phyloP scores from a whole-genome alignment of 139 green algal species.

The Zygnema cylindricum region DNA sequence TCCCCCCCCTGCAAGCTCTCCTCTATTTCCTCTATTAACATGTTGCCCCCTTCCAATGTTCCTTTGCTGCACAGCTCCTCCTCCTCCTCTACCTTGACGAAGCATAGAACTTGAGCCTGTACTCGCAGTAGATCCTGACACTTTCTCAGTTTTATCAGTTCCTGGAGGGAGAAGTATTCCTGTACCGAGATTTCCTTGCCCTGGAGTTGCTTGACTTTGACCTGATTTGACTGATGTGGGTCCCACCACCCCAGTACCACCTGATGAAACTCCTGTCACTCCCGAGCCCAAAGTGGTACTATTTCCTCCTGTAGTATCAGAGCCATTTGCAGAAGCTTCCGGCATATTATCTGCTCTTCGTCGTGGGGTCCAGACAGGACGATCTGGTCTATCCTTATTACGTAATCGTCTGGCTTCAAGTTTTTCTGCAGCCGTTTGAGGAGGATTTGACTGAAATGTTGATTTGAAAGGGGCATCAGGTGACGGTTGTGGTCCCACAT shows the following conservation, averaged over 20 bases:
- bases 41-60: not conserved
- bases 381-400: constrained; percentile 54
- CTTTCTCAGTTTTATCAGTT: too few relatives aligned
- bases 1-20: not conserved
- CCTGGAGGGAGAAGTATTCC: not conserved
- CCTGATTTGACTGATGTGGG: too few relatives aligned
- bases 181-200: too few relatives aligned
- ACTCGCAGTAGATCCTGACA: not conserved
- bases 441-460: not conserved
- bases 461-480: too few relatives aligned
- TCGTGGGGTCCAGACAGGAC: constrained; percentile 49
- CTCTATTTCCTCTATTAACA: not conserved
- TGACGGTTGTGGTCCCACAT: not conserved
- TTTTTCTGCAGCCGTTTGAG: not conserved
- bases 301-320: too few relatives aligned
- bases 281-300: too few relatives aligned
- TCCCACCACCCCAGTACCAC: too few relatives aligned
- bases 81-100: not conserved
- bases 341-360: not conserved
- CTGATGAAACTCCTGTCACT: too few relatives aligned
- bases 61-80: not conserved
- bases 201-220: too few relatives aligned
- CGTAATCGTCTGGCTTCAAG: constrained; percentile 31
- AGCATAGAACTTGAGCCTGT: not conserved
- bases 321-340: not conserved